These are phyloP conservation scores for Phanerochaete sordida DNA, from an alignment of 768 basidiomycete species.

Conservation along the genomic window DNA sequence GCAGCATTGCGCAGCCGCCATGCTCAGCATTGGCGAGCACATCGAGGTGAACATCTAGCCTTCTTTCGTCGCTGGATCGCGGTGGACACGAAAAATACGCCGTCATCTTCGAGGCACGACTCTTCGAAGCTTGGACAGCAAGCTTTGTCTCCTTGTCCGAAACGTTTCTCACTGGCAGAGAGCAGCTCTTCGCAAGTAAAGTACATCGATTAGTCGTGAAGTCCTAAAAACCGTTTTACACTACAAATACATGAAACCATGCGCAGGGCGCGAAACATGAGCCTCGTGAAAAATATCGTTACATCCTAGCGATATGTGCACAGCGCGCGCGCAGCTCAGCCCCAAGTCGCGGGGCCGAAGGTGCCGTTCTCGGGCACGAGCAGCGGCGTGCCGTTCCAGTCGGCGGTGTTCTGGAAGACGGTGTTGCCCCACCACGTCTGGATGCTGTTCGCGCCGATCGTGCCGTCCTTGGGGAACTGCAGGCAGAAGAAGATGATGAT, in stretches of 20 bases:
- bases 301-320: not conserved
- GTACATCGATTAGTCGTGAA: too few species aligned
- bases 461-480: slow-evolving; percentile 62
- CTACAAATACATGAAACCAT: not conserved
- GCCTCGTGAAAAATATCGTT: not conserved
- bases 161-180: too few species aligned
- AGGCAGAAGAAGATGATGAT: slow-evolving; percentile 58
- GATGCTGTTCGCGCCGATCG: slow-evolving; percentile 50
- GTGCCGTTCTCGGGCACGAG: slow-evolving; percentile 16
- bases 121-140: too few species aligned
- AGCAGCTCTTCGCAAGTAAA: too few species aligned
- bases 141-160: too few species aligned
- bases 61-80: too few species aligned
- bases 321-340: not conserved
- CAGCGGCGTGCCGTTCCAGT: slow-evolving; percentile 25
- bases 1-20: not conserved
- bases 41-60: too few species aligned
- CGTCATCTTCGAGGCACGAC: too few species aligned
- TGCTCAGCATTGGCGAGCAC: too few species aligned
- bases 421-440: slow-evolving; percentile 74
- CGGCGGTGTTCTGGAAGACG: slow-evolving; percentile 29
- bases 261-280: not conserved
- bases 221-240: not conserved
- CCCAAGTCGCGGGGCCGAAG: slow-evolving; percentile 20
- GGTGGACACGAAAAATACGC: too few species aligned